Evolutionary conservation across 75 land plant species (phyloP), one percentile per base, ranked within the genome.

Genomic region (Cryptomeria japonica): DNA sequence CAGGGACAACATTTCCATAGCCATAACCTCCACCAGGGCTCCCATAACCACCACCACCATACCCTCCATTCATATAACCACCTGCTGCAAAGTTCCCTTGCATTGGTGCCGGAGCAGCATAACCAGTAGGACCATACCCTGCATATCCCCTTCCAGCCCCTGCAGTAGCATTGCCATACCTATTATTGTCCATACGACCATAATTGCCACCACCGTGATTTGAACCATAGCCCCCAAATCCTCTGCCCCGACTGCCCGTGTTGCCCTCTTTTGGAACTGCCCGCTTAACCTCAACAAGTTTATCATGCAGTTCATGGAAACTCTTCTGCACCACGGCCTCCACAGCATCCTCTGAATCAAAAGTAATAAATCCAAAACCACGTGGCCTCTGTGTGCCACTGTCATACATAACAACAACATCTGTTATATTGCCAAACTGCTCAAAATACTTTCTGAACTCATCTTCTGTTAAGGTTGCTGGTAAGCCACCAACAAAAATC

Each of bases 371-470:
- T 31, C 98, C 98, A 93, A 96, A 96, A n/a, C 98, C 98, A 39
- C 98, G 91, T 47, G 98, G 97, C 56, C 98, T 90, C 75, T 95
- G 94, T 14, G 98, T 96, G 53, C 86, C 89, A 88, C 92, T 94
- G 85, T 95, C 98, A 87, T 95, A 94, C 98, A 96, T 96, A 46
- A 96, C 93, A 13, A 96, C 98, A 86, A 93, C 98, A 92, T 96
- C 98, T 68, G 93, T 96, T 39, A 96, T 95, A 70, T 86, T 89
- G 41, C 98, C 98, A 90, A 92, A 96, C 86, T 88, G 91, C 91
- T 94, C 96, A 93, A 96, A 96, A 88, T 93, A 96, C 87, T 93
- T 88, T 58, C 91, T 93, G 86, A 96, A 95, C 34, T 93, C 98
- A 47, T 94, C 96, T 87, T 96, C 98, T 7, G 93, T 92, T n/a